A percentile compares a stretch with the other conserved stretches of the same genome.
Conservation (phyloP, 257 asterid species). For the Solanum lycopersicoides region DNA sequence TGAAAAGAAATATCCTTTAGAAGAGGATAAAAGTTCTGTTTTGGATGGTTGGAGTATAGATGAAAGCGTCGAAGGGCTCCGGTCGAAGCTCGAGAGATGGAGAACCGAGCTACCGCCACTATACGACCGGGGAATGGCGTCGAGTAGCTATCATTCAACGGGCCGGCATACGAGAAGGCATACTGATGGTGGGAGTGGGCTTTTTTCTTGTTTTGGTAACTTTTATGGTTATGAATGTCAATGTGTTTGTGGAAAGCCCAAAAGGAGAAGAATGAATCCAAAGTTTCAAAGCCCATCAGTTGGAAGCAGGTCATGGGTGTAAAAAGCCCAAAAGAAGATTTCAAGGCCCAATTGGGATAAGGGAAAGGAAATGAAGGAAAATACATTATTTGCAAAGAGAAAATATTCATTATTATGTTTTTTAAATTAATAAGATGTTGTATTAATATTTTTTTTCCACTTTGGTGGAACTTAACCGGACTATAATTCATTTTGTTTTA, state of each 20-base stretch:
- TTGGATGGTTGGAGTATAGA: conserved; percentile 91
- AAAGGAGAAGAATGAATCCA: conserved; percentile 1
- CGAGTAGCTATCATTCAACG: conserved; percentile 42
- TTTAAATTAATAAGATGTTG: not conserved
- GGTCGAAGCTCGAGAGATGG: conserved; percentile 88
- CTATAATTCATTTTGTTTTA: not conserved
- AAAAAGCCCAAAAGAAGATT: not conserved
- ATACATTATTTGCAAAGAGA: not conserved
- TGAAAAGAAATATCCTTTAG: conserved; percentile 46
- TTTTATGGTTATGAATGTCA: conserved; percentile 70
- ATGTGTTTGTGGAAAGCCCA: conserved; percentile 81
- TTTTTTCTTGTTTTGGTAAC: conserved; percentile 74
- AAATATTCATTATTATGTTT: not conserved
- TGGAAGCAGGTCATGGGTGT: not conserved
- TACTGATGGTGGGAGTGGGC: conserved; percentile 18
- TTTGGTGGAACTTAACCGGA: not conserved
- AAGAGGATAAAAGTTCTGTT: conserved; percentile 40
- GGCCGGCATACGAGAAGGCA: conserved; percentile 24
- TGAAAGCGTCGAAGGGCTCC: conserved; percentile 75
- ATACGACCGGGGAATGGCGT: conserved; percentile 38
- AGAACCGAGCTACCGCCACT: conserved; percentile 72
- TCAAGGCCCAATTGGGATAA: not conserved
- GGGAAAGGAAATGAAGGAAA: not conserved
- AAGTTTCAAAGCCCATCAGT: not conserved
- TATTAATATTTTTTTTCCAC: not conserved